Percentiles rank a stretch among this genome's conserved stretches.
Evolutionary conservation across 495 filamentous ascomycete genomes (phyloP).

Genomic region (Xylaria telfairii): DNA sequence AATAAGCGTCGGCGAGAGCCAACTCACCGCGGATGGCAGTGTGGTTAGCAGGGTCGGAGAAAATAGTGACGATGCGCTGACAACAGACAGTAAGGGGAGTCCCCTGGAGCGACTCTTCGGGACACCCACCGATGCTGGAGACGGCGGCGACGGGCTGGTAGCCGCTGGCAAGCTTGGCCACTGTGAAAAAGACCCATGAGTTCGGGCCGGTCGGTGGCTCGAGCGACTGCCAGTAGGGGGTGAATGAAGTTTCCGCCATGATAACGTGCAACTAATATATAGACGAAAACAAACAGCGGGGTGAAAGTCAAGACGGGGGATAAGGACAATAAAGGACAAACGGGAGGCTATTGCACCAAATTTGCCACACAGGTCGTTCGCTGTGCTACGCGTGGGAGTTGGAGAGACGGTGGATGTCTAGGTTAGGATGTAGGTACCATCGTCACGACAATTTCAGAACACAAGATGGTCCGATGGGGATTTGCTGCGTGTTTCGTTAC

Average conservation of each 20-base stretch:
- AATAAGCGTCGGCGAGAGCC: constrained; percentile 25
- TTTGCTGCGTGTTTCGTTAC: no score
- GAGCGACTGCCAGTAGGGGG: background rate
- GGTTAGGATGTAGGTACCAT: no score
- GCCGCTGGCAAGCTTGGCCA: constrained; percentile 22
- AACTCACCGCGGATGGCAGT: constrained; percentile 23
- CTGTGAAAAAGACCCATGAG: constrained; percentile 31
- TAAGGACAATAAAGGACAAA: background rate
- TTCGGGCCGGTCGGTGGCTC: constrained; percentile 9
- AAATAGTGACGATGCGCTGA: constrained; percentile 27
- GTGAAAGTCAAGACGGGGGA: background rate
- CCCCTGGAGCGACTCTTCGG: constrained; percentile 21
- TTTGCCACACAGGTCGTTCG: background rate
- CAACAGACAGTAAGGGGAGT: constrained; percentile 20
- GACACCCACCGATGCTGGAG: constrained; percentile 18
- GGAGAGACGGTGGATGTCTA: no score
- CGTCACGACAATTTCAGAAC: no score
- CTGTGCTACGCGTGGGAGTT: background rate
- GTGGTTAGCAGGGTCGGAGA: constrained; percentile 25
- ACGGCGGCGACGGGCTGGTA: constrained; percentile 27
- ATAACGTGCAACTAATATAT: background rate
- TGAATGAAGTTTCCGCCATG: background rate
- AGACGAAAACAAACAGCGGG: background rate
- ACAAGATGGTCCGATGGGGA: no score
- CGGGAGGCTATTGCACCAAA: background rate